Percentiles rank a stretch among this genome's conserved stretches.
These are phyloP conservation scores for Taphrina confusa DNA, from an alignment of 1,139 yeast species.

Conservation along the genomic window DNA sequence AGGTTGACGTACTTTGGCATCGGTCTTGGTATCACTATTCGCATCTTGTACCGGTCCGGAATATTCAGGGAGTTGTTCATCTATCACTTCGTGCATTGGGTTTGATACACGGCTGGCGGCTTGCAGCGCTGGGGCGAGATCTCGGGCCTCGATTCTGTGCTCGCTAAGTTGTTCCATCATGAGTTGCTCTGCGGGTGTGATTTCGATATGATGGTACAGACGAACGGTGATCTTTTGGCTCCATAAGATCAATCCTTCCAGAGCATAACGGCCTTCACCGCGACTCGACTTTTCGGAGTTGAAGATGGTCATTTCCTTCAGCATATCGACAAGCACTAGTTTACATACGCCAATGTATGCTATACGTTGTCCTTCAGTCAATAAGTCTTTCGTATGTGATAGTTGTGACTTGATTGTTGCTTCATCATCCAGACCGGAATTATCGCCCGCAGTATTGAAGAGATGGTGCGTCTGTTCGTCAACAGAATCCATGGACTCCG, in stretches of 20 bases:
- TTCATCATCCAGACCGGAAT: constrained; percentile 49
- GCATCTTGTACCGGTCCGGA: neutral
- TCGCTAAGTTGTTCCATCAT: constrained; percentile 87
- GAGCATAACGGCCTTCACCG: constrained; percentile 65
- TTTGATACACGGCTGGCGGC: constrained; percentile 52
- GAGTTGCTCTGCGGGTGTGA: constrained; percentile 67
- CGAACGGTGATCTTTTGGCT: constrained; percentile 69
- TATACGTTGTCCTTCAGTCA: constrained; percentile 79
- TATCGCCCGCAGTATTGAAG: constrained; percentile 51
- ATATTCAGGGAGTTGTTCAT: constrained; percentile 3
- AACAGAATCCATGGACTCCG: constrained; percentile 63
- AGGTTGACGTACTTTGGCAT: neutral
- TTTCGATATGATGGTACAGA: constrained; percentile 77
- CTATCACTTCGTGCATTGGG: constrained; percentile 45
- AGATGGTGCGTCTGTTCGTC: constrained; percentile 83
- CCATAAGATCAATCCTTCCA: constrained; percentile 84
- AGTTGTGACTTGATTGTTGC: constrained; percentile 60
- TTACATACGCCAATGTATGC: constrained; percentile 89
- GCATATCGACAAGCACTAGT: constrained; percentile 75
- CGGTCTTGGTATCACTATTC: constrained; percentile 28
- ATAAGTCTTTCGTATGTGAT: constrained; percentile 75
- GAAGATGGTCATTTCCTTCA: constrained; percentile 67
- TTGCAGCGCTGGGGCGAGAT: constrained; percentile 62
- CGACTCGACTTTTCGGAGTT: constrained; percentile 58
- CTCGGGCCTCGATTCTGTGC: constrained; percentile 78